Percentiles rank a stretch among this genome's conserved stretches.
Conservation (phyloP, 2,329 filamentous ascomycete species). For the Cercospora berteroae region DNA sequence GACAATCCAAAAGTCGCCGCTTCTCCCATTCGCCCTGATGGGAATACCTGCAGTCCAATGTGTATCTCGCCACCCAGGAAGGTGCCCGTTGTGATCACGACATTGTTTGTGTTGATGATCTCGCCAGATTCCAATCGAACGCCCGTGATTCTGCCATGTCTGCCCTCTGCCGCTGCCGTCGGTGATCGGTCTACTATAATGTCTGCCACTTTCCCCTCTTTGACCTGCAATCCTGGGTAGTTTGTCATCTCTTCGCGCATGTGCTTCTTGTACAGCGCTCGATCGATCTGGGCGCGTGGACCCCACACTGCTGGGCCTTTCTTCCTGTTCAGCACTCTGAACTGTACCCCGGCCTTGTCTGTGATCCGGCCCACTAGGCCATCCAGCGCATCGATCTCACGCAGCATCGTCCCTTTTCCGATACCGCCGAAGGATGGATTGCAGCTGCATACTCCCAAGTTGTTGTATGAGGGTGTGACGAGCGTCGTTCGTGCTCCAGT, state of each 20-base stretch:
- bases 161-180: constrained; percentile 46
- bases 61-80: constrained; percentile 96
- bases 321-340: constrained; percentile 78
- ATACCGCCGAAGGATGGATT: constrained; percentile 98
- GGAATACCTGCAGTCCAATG: constrained; percentile 76
- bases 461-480: constrained; percentile 81
- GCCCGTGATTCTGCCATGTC: constrained; percentile 73
- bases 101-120: constrained; percentile 72
- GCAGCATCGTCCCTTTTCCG: constrained; percentile 92
- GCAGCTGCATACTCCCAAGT: constrained; percentile 92
- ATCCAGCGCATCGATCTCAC: constrained; percentile 92
- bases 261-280: constrained; percentile 79
- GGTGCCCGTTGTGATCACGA: constrained; percentile 94
- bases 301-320: constrained; percentile 98
- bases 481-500: constrained; percentile 85
- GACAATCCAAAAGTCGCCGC: constrained; percentile 89
- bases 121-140: constrained; percentile 85
- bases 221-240: constrained; percentile 75
- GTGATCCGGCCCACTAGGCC: constrained; percentile 84
- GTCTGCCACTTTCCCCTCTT: constrained; percentile 87
- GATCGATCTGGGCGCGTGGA: constrained; percentile 91
- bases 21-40: constrained; percentile 89
- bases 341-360: constrained; percentile 93
- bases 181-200: constrained; percentile 69
- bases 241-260: constrained; percentile 82